Base-by-base conservation (phyloP, 192 early-diverging fungal species). In the Phlyctochytrium planicorne region DNA sequence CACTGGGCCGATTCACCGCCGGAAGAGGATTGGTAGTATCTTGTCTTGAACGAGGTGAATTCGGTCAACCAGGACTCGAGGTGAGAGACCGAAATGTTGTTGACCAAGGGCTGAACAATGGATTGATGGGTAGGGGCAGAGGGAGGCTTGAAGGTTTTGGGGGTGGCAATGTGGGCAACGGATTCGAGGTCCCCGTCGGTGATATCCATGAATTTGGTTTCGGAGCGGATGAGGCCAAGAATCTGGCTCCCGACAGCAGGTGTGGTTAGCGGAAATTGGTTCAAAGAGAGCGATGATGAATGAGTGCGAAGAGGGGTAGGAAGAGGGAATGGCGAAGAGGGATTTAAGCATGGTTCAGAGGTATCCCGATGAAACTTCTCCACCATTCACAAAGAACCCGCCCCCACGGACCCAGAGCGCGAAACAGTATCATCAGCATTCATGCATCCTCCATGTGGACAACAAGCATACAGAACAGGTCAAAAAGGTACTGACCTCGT, bases 11-110 rank as follows among this genome's bases (percentile, higher is more conserved):
- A 60, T 17, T 73, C 63, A 37, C 70, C 37, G 36, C 71, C 82
- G 65, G 59, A 32, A 33, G 53, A 59, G 53, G 69, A 40, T 66
- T 91, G 90, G 81, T 93, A 98, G 78, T 97, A 97, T 17, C 96
- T 88, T 65, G 87, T 98, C 40, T 85, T 77, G 85, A 98, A 96
- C 25, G 72, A 78, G 2, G 93, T 93, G 66, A 98, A 93, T 14
- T 76, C 79, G 37, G 76, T 84, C 68, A 98, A 73, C 40, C 87
- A 87, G 23, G 81, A 66, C 52, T 87, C 77, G 82, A 96, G 91
- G 63, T 80, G 68, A 33, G 80, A 66, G 16, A 88, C 86, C 3
- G 85, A 88, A 59, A 98, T 80, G 27, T 72, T 68, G n/a, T 50
- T 71, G 57, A 90, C 75, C 20, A 91, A 83, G 6, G 77, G 72